Evolutionary conservation across 2,329 filamentous ascomycete genomes (phyloP).

Genomic region (Neodidymelliopsis sp.): DNA sequence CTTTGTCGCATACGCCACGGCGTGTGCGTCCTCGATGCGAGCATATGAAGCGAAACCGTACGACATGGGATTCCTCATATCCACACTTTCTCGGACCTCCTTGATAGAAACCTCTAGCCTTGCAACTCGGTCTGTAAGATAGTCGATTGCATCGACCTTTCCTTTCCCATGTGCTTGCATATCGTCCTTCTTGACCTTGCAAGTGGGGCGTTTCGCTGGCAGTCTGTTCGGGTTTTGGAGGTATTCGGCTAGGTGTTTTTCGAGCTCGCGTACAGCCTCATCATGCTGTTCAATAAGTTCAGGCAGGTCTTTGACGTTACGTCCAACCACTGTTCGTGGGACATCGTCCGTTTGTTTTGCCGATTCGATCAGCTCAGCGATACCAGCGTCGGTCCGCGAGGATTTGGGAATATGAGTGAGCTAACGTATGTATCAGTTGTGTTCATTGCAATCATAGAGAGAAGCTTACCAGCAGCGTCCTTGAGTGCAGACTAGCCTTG

Average conservation of each 20-base stretch:
- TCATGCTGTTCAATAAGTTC: conserved; percentile 84
- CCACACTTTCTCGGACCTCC: conserved; percentile 81
- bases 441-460: neutral
- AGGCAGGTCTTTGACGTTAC: conserved; percentile 90
- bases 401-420: conserved; percentile 83
- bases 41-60: conserved; percentile 96
- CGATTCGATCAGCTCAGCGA: conserved; percentile 80
- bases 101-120: conserved; percentile 84
- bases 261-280: conserved; percentile 78
- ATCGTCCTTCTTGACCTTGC: conserved; percentile 80
- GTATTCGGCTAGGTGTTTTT: conserved; percentile 81
- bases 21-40: conserved; percentile 85
- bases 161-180: conserved; percentile 68
- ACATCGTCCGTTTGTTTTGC: conserved; percentile 78
- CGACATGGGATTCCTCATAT: conserved; percentile 84
- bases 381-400: conserved; percentile 83
- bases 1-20: conserved; percentile 76
- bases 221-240: conserved; percentile 83
- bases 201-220: conserved; percentile 77
- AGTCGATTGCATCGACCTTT: conserved; percentile 93
- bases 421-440: conserved; percentile 50
- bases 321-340: conserved; percentile 80
- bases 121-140: conserved; percentile 82
- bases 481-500: conserved; percentile 81
- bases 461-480: conserved; percentile 60